Base-by-base conservation (phyloP, 1,139 yeast genomes). In the Suhomyces yuchorum region DNA sequence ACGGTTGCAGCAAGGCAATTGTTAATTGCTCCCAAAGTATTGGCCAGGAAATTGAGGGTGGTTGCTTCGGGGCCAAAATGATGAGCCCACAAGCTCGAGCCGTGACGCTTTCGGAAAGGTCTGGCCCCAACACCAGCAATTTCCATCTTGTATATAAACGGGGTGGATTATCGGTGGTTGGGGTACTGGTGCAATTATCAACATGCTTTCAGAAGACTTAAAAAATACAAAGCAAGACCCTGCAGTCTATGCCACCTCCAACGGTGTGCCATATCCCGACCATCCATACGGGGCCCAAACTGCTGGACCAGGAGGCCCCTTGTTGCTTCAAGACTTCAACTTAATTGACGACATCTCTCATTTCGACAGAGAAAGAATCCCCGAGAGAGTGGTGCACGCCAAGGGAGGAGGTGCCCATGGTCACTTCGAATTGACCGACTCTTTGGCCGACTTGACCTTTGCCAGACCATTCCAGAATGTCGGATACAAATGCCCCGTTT, bases 341-440 rank as follows among this genome's bases (percentile, higher is more conserved):
- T 65, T 81, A 61, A 59, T 81, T 43, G 86, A 81, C 53, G 70
- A 77, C 8, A 59, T 81, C 49, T 78, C 85, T n/a, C 86, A 81
- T 58, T 81, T 81, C 59, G 84, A 80, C 63, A 66, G 82, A 46
- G 86, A 81, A 61, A 68, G 85, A 57, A 78, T 81, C 47, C 86
- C 85, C 9, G 85, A 81, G 63, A 69, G 86, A 61, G 85, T 81
- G 38, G 86, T 82, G 12, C 86, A 81, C 55, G 86, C 86, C 39
- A 81, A 81, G 58, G 86, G 86, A 48, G 79, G 83, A 28, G 86
- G 86, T 55, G 85, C 84, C 7, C 80, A 73, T 58, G 85, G 85
- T 24, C 71, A 72, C 57, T 81, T 81, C 59, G 85, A 80, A 58
- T 80, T 79, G 49, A 81, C 85, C 14, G 83, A 80, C 53, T 81